These are phyloP conservation scores for Lentithecium fluviatile DNA, from an alignment of 495 filamentous ascomycete genomes.

Conservation along the genomic window DNA sequence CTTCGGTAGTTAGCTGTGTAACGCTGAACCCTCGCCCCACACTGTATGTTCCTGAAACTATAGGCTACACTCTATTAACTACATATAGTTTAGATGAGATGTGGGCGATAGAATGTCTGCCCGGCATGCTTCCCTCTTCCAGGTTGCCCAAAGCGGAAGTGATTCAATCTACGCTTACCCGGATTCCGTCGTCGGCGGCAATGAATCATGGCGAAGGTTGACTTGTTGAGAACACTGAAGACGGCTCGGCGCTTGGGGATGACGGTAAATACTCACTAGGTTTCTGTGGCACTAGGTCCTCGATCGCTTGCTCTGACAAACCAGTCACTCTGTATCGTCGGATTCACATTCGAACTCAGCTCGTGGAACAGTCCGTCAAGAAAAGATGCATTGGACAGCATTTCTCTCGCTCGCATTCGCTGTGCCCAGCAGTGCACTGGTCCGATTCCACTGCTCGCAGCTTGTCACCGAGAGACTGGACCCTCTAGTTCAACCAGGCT, in stretches of 20 bases:
- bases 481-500: conserved; percentile 23
- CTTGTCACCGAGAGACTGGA: conserved; percentile 29
- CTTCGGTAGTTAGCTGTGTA: not conserved
- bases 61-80: not conserved
- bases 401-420: conserved; percentile 23
- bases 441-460: conserved; percentile 34
- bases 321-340: too few relatives aligned
- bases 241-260: too few relatives aligned
- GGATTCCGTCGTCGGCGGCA: not conserved
- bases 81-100: not conserved
- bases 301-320: too few relatives aligned
- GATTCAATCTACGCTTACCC: not conserved
- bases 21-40: not conserved
- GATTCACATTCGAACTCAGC: not conserved
- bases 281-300: too few relatives aligned
- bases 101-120: not conserved
- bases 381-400: conserved; percentile 20
- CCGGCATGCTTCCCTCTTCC: not conserved
- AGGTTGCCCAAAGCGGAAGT: not conserved
- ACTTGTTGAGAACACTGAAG: too few relatives aligned
- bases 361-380: not conserved
- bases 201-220: not conserved
- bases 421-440: conserved; percentile 22
- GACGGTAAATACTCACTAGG: too few relatives aligned
- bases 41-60: not conserved